A percentile compares a stretch with the other conserved stretches of the same genome.
phyloP scores from a whole-genome alignment of 2,329 filamentous ascomycete genomes.

The Phaeosphaeriaceae sp. region DNA sequence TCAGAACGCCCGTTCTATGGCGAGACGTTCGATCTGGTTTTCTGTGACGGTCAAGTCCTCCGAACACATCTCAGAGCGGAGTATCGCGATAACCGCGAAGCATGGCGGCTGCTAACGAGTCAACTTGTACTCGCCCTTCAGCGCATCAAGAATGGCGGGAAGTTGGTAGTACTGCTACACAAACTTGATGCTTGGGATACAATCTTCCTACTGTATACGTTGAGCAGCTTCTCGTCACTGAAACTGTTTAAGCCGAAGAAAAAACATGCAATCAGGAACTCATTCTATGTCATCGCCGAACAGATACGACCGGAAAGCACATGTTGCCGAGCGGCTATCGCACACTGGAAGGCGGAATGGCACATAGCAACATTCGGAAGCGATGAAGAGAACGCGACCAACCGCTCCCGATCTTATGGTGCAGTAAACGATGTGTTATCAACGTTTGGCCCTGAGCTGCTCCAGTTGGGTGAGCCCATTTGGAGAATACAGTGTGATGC shows the following conservation, averaged over 20 bases:
- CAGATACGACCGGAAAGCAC: conserved; percentile 43
- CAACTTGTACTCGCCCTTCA: conserved; percentile 57
- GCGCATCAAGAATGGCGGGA: conserved; percentile 55
- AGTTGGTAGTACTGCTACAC: conserved; percentile 59
- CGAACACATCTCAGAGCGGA: conserved; percentile 31
- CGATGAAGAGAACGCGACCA: too few species aligned
- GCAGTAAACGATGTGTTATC: background rate
- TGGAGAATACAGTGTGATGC: background rate
- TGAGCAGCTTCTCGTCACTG: conserved; percentile 53
- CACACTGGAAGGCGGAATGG: conserved; percentile 18
- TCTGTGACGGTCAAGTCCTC: conserved; percentile 59
- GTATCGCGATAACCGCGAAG: conserved; percentile 16
- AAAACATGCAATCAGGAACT: conserved; percentile 53
- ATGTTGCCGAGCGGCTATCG: conserved; percentile 46
- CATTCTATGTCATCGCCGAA: conserved; percentile 61
- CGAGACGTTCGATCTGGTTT: conserved; percentile 47
- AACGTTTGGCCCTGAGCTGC: conserved; percentile 2
- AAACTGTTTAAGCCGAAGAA: conserved; percentile 54
- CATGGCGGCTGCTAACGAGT: conserved; percentile 22
- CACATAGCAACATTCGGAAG: conserved; percentile 17
- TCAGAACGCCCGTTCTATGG: conserved; percentile 6
- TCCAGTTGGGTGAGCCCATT: background rate
- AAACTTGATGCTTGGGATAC: conserved; percentile 53
- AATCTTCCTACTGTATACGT: conserved; percentile 47
- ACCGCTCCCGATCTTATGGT: too few species aligned